Evolutionary conservation across 2,329 filamentous ascomycete genomes (phyloP).

Genomic region (Botrytis medusae): DNA sequence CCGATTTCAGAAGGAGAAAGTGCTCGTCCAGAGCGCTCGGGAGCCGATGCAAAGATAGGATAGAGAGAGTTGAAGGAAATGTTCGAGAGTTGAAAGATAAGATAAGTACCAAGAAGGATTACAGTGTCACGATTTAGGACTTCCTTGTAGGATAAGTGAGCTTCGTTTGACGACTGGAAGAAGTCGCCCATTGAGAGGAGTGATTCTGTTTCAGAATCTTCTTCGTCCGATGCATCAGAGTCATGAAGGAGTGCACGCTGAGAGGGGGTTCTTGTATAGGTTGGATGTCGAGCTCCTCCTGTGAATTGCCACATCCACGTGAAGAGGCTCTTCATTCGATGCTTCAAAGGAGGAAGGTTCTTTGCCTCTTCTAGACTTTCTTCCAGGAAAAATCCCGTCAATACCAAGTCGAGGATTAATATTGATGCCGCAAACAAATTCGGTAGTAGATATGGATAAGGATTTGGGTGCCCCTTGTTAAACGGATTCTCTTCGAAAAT

Average conservation of each 20-base stretch:
- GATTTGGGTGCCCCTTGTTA: constrained; percentile 50
- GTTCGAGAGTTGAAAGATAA: constrained; percentile 92
- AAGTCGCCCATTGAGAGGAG: constrained; percentile 40
- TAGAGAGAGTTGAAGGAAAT: constrained; percentile 95
- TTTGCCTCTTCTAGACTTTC: constrained; percentile 75
- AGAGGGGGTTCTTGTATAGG: constrained; percentile 51
- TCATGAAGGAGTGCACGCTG: constrained; percentile 40
- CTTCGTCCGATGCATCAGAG: constrained; percentile 45
- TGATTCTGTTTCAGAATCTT: constrained; percentile 40
- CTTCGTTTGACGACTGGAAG: constrained; percentile 44
- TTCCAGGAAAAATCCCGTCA: constrained; percentile 79
- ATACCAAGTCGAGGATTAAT: constrained; percentile 67
- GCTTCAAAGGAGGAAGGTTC: constrained; percentile 58
- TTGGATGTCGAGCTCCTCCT: constrained; percentile 54
- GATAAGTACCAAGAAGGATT: constrained; percentile 77
- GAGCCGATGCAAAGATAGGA: constrained; percentile 82
- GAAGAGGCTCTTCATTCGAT: constrained; percentile 59
- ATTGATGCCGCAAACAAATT: constrained; percentile 77
- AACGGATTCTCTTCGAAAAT: constrained; percentile 59
- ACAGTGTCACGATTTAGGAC: constrained; percentile 80
- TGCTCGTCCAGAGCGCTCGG: constrained; percentile 72
- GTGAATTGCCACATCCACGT: constrained; percentile 70
- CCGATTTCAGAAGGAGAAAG: constrained; percentile 81
- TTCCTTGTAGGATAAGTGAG: constrained; percentile 53
- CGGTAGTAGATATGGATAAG: constrained; percentile 80